Evolutionary conservation across 169 alveolate species (phyloP).

Genomic region (Plasmodium sp.): DNA sequence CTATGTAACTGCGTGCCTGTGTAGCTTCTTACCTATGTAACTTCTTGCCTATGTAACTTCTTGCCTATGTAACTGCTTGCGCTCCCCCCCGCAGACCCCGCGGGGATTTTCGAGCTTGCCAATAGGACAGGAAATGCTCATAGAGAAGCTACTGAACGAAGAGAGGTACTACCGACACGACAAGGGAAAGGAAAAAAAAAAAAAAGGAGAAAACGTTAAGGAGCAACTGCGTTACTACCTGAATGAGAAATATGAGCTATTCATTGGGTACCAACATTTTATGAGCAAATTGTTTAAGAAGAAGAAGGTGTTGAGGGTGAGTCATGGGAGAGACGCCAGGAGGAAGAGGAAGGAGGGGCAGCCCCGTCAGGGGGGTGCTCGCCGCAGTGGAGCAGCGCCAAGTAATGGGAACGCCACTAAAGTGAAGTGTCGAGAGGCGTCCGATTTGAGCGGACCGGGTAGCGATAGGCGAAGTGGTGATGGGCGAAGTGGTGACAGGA

Average conservation of each 20-base stretch:
- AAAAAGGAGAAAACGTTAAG: neutral
- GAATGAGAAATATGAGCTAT: slow-evolving; percentile 26
- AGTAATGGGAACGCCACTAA: neutral
- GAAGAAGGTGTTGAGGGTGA: slow-evolving; percentile 6
- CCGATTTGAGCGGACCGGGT: neutral
- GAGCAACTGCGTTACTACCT: slow-evolving; percentile 17
- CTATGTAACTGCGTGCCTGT: too few species aligned
- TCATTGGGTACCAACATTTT: slow-evolving; percentile 48
- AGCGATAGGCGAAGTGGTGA: neutral
- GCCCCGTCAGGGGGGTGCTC: neutral
- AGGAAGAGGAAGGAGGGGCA: neutral
- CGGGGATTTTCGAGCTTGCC: slow-evolving; percentile 1
- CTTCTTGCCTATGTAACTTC: too few species aligned
- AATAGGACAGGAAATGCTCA: slow-evolving; percentile 54
- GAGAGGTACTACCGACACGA: slow-evolving; percentile 29
- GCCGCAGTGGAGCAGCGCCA: neutral
- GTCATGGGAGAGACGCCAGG: neutral
- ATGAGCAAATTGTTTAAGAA: slow-evolving; percentile 39
- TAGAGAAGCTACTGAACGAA: slow-evolving; percentile 61
- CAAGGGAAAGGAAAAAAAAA: slow-evolving; percentile 25
- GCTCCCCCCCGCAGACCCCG: slow-evolving; percentile 1
- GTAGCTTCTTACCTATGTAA: neutral
- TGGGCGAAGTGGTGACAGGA: neutral
- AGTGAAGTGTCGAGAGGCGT: neutral
- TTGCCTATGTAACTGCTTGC: neutral